Percentiles rank a stretch among this genome's conserved stretches.
phyloP scores from a whole-genome alignment of 2,329 filamentous ascomycete species.

The Mycosphaerella sp. region DNA sequence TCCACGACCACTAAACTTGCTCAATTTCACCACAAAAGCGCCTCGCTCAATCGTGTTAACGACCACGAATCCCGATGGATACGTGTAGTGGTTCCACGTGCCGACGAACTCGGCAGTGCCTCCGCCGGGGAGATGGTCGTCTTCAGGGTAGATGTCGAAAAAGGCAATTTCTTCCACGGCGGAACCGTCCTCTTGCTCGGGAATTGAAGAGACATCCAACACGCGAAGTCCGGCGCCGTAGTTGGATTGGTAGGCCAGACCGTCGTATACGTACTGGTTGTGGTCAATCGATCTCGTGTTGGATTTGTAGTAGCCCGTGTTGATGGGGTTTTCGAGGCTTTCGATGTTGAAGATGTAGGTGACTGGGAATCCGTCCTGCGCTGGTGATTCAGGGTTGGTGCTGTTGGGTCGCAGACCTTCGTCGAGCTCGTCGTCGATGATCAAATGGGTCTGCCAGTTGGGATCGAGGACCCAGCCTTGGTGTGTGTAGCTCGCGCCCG shows the following conservation, averaged over 20 bases:
- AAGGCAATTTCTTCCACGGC: conserved; percentile 44
- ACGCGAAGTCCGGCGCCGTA: conserved; percentile 35
- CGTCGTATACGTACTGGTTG: conserved; percentile 39
- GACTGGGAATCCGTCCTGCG: conserved; percentile 41
- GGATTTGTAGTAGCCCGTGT: conserved; percentile 38
- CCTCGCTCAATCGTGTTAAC: conserved; percentile 50
- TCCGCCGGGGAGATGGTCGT: conserved; percentile 34
- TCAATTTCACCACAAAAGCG: conserved; percentile 43
- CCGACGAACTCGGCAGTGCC: conserved; percentile 16
- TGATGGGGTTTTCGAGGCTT: conserved; percentile 38
- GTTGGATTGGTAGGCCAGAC: conserved; percentile 35
- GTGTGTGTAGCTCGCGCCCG: conserved; percentile 47
- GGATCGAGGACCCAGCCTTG: conserved; percentile 49
- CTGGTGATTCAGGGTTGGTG: conserved; percentile 18
- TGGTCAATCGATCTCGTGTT: conserved; percentile 35
- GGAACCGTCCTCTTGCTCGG: conserved; percentile 41
- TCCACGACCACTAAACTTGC: conserved; percentile 9
- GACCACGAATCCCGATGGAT: conserved; percentile 46
- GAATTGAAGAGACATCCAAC: conserved; percentile 34
- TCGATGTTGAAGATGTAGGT: conserved; percentile 50
- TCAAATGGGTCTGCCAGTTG: conserved; percentile 42
- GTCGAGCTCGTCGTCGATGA: conserved; percentile 51
- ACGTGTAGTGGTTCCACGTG: conserved; percentile 41
- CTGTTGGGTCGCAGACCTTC: conserved; percentile 41
- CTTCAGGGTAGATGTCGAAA: conserved; percentile 49